Evolutionary conservation across 805 yeast genomes (phyloP).

Genomic region (Pichia paraexigua): DNA sequence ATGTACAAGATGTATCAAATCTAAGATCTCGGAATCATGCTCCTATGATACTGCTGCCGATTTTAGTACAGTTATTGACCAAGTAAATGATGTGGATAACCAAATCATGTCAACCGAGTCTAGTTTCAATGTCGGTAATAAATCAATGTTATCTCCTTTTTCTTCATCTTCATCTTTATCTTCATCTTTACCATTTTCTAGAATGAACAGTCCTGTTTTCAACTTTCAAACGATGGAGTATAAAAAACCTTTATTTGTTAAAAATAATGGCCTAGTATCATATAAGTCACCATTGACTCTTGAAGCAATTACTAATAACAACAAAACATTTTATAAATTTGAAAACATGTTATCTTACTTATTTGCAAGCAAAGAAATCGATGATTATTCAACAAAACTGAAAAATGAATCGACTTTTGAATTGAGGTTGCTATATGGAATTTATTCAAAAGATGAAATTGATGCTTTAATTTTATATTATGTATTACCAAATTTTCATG

Average conservation of each 20-base stretch:
- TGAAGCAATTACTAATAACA: not conserved
- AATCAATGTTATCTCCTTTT: not conserved
- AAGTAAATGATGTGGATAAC: not conserved
- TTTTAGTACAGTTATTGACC: not conserved
- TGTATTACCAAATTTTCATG: constrained; percentile 12
- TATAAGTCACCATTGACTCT: constrained; percentile 3
- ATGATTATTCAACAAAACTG: not conserved
- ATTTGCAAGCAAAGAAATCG: not conserved
- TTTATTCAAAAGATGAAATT: not conserved
- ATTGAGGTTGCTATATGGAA: not conserved
- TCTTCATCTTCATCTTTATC: too few relatives aligned
- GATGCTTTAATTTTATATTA: constrained; percentile 5
- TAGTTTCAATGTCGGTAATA: not conserved
- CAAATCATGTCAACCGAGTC: not conserved
- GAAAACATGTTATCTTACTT: constrained; percentile 1
- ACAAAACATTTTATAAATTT: constrained; percentile 1
- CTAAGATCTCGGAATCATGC: constrained; percentile 1
- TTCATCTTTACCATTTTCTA: not conserved
- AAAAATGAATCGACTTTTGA: not conserved
- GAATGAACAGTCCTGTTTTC: not conserved
- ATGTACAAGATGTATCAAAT: constrained; percentile 24
- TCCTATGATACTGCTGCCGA: not conserved
- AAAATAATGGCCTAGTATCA: not conserved
- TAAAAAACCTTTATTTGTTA: constrained; percentile 2
- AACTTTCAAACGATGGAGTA: constrained; percentile 1